Percentiles rank a stretch among this genome's conserved stretches.
Evolutionary conservation across 2,329 filamentous ascomycete species (phyloP).

Genomic region (Fusarium solani-melongenae): DNA sequence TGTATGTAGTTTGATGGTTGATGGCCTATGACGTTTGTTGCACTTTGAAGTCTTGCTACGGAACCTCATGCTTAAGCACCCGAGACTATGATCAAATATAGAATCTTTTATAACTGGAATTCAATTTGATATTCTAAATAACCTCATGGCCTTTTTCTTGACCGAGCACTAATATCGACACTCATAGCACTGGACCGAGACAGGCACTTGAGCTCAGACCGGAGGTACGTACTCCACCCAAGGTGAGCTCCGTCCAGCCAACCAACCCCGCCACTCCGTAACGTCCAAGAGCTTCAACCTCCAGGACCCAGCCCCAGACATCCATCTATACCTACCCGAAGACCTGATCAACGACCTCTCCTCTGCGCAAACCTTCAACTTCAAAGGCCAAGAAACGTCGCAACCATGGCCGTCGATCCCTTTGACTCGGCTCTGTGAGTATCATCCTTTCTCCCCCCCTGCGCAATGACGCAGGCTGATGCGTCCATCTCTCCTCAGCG

Average conservation of each 20-base stretch:
- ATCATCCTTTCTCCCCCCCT: not conserved
- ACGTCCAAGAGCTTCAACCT: constrained; percentile 36
- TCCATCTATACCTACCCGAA: not conserved
- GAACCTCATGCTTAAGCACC: not conserved
- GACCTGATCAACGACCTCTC: not conserved
- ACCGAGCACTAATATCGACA: not conserved
- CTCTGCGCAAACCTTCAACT: not conserved
- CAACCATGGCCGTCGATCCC: constrained; percentile 67
- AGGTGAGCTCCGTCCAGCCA: constrained; percentile 29
- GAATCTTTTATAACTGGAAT: not conserved
- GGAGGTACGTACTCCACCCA: constrained; percentile 29
- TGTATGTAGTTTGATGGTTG: not conserved
- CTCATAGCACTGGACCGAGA: no score
- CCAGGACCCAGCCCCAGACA: constrained; percentile 6
- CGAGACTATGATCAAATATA: not conserved
- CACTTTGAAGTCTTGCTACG: not conserved
- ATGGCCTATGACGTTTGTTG: not conserved
- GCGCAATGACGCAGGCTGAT: constrained; percentile 22
- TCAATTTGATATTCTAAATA: not conserved
- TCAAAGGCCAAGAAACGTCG: not conserved
- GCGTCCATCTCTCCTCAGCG: constrained; percentile 63
- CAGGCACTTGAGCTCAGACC: constrained; percentile 16
- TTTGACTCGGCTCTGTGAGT: constrained; percentile 82
- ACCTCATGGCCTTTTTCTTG: not conserved
- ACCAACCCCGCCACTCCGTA: constrained; percentile 40